phyloP scores from a whole-genome alignment of 2,329 filamentous ascomycete genomes.

The Trichophyton verrucosum region DNA sequence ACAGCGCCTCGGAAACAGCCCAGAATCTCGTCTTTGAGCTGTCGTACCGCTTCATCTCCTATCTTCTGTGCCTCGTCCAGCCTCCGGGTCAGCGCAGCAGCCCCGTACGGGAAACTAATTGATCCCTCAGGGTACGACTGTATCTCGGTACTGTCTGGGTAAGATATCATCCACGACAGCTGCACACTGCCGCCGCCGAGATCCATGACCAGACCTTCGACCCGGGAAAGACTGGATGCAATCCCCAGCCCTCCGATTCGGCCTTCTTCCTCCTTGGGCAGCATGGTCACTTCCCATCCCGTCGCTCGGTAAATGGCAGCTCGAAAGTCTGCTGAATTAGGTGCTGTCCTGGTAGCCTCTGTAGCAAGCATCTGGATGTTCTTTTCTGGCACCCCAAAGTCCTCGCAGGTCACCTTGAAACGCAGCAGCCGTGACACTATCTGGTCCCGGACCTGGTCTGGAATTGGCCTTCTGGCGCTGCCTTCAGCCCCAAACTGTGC shows the following conservation, averaged over 20 bases:
- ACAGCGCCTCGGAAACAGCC: conserved; percentile 50
- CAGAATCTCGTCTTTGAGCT: conserved; percentile 44
- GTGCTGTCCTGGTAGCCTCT: conserved; percentile 71
- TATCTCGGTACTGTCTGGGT: conserved; percentile 34
- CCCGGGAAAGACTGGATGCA: conserved; percentile 56
- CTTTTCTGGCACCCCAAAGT: conserved; percentile 50
- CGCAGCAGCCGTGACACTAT: conserved; percentile 55
- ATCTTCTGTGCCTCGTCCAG: conserved; percentile 36
- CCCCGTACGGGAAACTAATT: conserved; percentile 57
- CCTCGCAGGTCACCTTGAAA: conserved; percentile 58
- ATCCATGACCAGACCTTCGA: conserved; percentile 76
- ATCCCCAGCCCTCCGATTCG: conserved; percentile 73
- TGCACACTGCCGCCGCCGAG: conserved; percentile 66
- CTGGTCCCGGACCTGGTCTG: conserved; percentile 46
- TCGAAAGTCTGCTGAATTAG: conserved; percentile 59
- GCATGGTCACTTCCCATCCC: conserved; percentile 57
- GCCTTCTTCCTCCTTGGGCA: conserved; percentile 71
- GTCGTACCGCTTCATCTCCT: conserved; percentile 36
- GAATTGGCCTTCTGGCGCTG: conserved; percentile 41
- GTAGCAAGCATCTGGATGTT: conserved; percentile 72
- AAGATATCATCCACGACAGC: conserved; percentile 52
- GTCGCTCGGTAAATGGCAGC: conserved; percentile 49
- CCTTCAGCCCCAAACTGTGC: conserved; percentile 45
- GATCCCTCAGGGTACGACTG: conserved; percentile 43
- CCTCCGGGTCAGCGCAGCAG: conserved; percentile 50